Evolutionary conservation across 345 rosid genomes (phyloP), one percentile per base, ranked within the genome.

Genomic region (Populus deltoides): DNA sequence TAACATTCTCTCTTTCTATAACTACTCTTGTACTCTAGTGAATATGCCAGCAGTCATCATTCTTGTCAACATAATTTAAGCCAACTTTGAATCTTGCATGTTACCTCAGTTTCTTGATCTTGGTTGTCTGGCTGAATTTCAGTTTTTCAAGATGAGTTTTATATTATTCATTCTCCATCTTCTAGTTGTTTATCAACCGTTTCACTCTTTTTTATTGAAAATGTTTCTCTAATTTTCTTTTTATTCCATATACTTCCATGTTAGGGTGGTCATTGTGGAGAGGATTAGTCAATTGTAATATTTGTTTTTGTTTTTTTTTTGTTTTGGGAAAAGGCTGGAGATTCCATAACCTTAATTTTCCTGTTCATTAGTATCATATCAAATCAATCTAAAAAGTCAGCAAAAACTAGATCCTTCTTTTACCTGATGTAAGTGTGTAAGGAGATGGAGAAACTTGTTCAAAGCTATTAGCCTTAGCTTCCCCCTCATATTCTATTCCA

Each of bases 1-100:
- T 92, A 92, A 65, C 27, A 72, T 77, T 75, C 18, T 78, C 57
- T 71, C 84, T 82, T 78, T 63, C 75, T 77, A 70, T 41, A 51
- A 69, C 53, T 41, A 15, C 68, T 75, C 68, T 53, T 75, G 63
- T 72, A 15, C 3, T 80, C 36, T 75, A 20, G 61, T 66, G 27
- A 13, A 31, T 38, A 47, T 20, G 27, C 74, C 36, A 31, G 7
- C 69, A 63, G 20, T 80, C 25, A 43, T 8, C 47, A 41, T 24
- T 78, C 39, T 51, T 71, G 25, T 70, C 24, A 13, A 7, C 11
- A 51, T 29, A 53, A 66, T 36, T 27, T 63, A 25, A 39, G 66
- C 57, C 72, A 38, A 61, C 4, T 51, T 59, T 31, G 25, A 22
- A 6, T 65, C 55, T 68, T 57, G 24, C 74, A 18, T 45, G 5